Conservation (phyloP, 2,329 filamentous ascomycete species). For the Fusarium nurragi region DNA sequence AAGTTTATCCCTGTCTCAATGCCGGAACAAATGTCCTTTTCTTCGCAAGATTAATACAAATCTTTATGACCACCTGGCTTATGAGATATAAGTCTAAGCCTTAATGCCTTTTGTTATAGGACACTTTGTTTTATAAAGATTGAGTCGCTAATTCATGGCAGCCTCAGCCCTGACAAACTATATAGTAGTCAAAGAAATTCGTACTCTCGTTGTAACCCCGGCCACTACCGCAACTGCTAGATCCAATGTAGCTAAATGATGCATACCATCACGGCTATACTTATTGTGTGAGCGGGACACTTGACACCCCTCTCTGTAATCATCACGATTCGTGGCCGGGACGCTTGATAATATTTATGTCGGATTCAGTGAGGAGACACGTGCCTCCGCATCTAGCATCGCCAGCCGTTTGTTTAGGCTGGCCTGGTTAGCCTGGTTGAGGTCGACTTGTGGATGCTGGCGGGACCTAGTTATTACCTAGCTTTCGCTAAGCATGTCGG, state of each 20-base stretch:
- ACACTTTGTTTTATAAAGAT: neutral
- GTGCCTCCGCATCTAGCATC: conserved; percentile 24
- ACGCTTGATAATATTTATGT: conserved; percentile 10
- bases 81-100: neutral
- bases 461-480: conserved; percentile 25
- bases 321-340: conserved; percentile 19
- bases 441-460: conserved; percentile 28
- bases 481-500: conserved; percentile 37
- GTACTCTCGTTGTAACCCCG: neutral
- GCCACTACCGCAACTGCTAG: conserved; percentile 10
- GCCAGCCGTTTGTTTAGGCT: conserved; percentile 10
- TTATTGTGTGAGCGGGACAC: conserved; percentile 13
- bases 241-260: conserved; percentile 36
- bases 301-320: conserved; percentile 18
- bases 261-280: conserved; percentile 35
- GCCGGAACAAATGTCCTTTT: neutral
- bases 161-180: neutral
- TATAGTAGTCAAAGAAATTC: no score
- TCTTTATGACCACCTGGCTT: neutral
- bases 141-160: neutral
- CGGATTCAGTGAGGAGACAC: conserved; percentile 16
- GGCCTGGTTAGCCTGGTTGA: conserved; percentile 19
- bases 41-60: neutral
- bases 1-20: neutral
- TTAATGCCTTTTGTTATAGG: neutral